phyloP scores from a whole-genome alignment of 768 basidiomycete genomes.

The Melanogaster broomeanus region DNA sequence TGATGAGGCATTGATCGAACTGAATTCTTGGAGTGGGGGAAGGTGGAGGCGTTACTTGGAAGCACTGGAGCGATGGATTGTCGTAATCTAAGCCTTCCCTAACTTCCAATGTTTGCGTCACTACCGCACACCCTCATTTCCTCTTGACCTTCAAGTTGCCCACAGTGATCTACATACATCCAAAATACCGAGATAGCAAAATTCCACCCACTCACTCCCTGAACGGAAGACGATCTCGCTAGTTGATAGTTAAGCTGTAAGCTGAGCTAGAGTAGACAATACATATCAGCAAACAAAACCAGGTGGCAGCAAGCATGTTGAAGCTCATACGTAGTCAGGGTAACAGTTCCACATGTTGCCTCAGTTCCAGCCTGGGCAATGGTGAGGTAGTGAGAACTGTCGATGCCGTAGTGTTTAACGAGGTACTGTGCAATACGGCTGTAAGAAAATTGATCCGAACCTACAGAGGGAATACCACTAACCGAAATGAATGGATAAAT shows the following conservation, averaged over 20 bases:
- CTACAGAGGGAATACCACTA: not conserved
- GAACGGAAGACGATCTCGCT: slow-evolving; percentile 55
- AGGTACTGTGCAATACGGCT: slow-evolving; percentile 45
- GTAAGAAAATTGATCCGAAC: not conserved
- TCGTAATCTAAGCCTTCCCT: not conserved
- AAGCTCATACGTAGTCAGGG: slow-evolving; percentile 50
- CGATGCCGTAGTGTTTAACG: slow-evolving; percentile 44
- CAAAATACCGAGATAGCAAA: slow-evolving; percentile 46
- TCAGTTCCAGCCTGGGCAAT: slow-evolving; percentile 67
- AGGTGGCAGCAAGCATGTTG: not conserved
- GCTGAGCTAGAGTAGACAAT: slow-evolving; percentile 35
- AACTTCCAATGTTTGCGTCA: too few species aligned
- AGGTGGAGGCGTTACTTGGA: slow-evolving; percentile 27
- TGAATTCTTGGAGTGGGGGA: slow-evolving; percentile 29
- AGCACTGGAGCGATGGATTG: slow-evolving; percentile 20
- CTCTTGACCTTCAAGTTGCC: too few species aligned
- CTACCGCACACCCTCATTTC: too few species aligned
- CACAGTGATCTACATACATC: slow-evolving; percentile 50
- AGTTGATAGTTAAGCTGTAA: slow-evolving; percentile 50
- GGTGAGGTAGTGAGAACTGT: slow-evolving; percentile 54
- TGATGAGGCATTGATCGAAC: slow-evolving; percentile 25
- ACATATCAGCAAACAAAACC: not conserved
- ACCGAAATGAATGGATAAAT: slow-evolving; percentile 54
- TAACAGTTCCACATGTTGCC: slow-evolving; percentile 56
- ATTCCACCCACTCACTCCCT: slow-evolving; percentile 78